Evolutionary conservation across 169 alveolate species (phyloP).

Genomic region (Perkinsus chesapeaki): DNA sequence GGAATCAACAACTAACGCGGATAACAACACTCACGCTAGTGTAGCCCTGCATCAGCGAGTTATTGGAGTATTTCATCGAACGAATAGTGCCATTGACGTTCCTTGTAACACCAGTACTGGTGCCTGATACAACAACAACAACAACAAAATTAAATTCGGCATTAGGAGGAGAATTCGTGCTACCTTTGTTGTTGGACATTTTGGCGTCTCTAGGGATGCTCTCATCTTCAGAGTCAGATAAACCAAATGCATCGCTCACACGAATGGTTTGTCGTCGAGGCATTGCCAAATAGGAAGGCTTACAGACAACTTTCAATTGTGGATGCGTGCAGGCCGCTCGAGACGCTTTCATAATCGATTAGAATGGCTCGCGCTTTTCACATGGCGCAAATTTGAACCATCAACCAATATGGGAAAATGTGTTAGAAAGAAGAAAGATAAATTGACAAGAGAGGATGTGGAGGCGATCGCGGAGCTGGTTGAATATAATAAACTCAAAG

Average conservation of each 20-base stretch:
- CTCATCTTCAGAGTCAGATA: background rate
- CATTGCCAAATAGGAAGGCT: background rate
- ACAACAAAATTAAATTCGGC: no score
- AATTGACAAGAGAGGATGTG: background rate
- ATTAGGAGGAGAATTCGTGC: background rate
- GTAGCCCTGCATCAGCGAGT: background rate
- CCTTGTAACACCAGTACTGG: background rate
- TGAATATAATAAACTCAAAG: background rate
- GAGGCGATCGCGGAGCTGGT: background rate
- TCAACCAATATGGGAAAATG: no score
- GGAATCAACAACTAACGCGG: background rate
- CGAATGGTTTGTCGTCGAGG: background rate
- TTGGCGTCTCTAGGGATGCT: background rate
- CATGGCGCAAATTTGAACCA: background rate
- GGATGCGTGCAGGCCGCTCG: no score
- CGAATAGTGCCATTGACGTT: background rate
- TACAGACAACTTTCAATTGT: no score
- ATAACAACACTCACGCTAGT: background rate
- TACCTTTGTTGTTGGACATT: background rate
- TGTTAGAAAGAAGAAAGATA: no score
- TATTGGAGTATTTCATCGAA: background rate
- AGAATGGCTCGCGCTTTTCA: background rate
- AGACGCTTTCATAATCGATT: background rate
- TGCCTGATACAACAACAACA: background rate
- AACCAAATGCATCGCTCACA: background rate